Evolutionary conservation across 2,329 filamentous ascomycete genomes (phyloP).

Genomic region (Rhynchosporium graminicola): DNA sequence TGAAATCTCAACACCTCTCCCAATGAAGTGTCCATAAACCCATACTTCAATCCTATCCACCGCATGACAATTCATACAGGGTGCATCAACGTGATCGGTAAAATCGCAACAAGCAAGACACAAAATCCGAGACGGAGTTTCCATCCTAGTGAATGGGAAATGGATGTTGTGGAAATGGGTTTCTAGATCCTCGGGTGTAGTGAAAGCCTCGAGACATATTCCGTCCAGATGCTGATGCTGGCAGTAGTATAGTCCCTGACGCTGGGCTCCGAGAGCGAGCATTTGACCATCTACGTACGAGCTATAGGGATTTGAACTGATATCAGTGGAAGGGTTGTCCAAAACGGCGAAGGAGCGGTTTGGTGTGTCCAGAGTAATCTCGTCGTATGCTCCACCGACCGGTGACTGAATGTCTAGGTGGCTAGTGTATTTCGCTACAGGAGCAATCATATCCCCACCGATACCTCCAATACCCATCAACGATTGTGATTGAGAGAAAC

Average conservation of each 20-base stretch:
- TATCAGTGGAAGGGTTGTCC: background rate
- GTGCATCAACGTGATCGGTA: conserved; percentile 14
- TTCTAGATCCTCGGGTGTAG: conserved; percentile 27
- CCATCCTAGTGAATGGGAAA: conserved; percentile 35
- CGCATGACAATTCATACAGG: conserved; percentile 26
- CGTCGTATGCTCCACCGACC: conserved; percentile 15
- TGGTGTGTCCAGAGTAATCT: conserved; percentile 21
- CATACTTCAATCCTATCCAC: conserved; percentile 29
- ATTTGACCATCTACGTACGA: conserved; percentile 29
- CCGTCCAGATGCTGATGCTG: conserved; percentile 25
- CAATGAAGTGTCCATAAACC: conserved; percentile 36
- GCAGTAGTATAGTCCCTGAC: conserved; percentile 24
- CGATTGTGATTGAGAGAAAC: conserved; percentile 21
- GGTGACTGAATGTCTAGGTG: conserved; percentile 28
- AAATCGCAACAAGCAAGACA: conserved; percentile 27
- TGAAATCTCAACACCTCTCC: conserved; percentile 9
- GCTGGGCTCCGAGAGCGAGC: conserved; percentile 31
- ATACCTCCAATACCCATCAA: conserved; percentile 32
- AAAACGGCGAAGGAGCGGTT: conserved; percentile 10
- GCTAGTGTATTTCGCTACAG: conserved; percentile 12
- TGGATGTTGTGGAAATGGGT: conserved; percentile 34
- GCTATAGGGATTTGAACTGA: conserved; percentile 27
- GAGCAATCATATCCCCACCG: background rate
- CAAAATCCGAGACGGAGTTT: conserved; percentile 29
- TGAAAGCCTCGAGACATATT: conserved; percentile 28